Conservation (phyloP, 257 asterid genomes). For the Pogostemon cablin region DNA sequence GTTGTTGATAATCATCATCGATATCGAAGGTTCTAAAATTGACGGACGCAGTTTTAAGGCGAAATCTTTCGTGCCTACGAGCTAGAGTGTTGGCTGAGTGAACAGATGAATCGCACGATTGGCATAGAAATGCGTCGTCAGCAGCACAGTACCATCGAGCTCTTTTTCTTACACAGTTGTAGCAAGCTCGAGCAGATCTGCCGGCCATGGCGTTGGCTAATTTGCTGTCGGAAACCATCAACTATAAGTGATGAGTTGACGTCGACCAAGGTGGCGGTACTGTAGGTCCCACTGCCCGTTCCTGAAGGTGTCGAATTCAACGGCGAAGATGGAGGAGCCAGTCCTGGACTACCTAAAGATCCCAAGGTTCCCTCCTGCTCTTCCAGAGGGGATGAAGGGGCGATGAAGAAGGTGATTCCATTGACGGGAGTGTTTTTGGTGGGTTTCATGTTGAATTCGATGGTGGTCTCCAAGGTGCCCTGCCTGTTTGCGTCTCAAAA, state of each 20-base stretch:
- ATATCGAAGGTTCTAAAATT: neutral
- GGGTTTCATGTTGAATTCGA: neutral
- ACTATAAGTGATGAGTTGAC: neutral
- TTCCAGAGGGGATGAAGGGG: neutral
- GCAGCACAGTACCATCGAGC: constrained; percentile 90
- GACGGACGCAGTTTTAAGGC: constrained; percentile 51
- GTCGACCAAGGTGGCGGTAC: neutral
- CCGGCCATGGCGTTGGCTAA: constrained; percentile 64
- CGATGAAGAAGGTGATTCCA: neutral
- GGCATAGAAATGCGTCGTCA: constrained; percentile 90
- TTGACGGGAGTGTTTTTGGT: no score
- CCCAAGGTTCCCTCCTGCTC: neutral
- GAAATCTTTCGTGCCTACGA: constrained; percentile 75
- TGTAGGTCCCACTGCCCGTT: neutral
- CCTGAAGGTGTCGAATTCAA: neutral
- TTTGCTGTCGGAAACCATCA: constrained; percentile 60
- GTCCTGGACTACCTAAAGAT: neutral
- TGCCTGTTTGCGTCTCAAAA: neutral
- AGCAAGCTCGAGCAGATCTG: constrained; percentile 76
- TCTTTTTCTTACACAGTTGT: constrained; percentile 59
- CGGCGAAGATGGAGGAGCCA: neutral
- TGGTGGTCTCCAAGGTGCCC: neutral
- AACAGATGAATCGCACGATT: constrained; percentile 69
- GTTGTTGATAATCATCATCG: neutral
- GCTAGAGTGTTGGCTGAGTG: constrained; percentile 85